Evolutionary conservation across 495 filamentous ascomycete species (phyloP), one percentile per base, ranked within the genome.

Genomic region (Xylaria scruposa): DNA sequence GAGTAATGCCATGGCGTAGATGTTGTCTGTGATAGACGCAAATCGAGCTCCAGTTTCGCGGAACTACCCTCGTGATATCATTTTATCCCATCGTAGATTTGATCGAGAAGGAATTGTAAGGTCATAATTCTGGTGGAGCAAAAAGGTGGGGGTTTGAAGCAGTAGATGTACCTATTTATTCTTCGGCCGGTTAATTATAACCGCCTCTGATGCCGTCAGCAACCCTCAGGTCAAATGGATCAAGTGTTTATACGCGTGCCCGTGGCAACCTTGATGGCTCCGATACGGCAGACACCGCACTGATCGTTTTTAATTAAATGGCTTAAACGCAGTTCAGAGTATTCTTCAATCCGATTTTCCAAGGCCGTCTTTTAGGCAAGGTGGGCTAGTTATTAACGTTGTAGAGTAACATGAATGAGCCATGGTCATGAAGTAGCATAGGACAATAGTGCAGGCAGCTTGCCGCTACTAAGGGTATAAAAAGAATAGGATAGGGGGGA

Each of bases 91-190:
- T 9, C 42, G 5, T 31, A 26, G 13, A 47, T 6, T 49, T 63
- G 40, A 44, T 21, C 10, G 19, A 38, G 44, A 51, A 38, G 17
- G 24, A 33, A 1, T 8, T 13, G 59, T 62, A 38, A 42, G 26
- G 9, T 44, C 46, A 66, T 66, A 29, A 66, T 66, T 19, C 40
- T 15, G 4, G 46, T 66, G 63, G 63, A 66, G 44, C 8, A 15
- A 51, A 44, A 66, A 66, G 63, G 63, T 36, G 63, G 63, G 26
- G 63, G 29, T 4, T 42, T 44, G 4, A 64, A 17, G 8, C 13
- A 13, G 31, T 3, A 38, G 12, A 29, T 5, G 24, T 36, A n/a
- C n/a, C n/a, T n/a, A 49, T 44, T 4, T 49, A 21, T 21, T 17
- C 17, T 24, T 66, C 46, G 53, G 7, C 63, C 63, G 44, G 63